Evolutionary conservation across 345 rosid species (phyloP), one percentile per base, ranked within the genome.

Genomic region (Lumnitzera racemosa): DNA sequence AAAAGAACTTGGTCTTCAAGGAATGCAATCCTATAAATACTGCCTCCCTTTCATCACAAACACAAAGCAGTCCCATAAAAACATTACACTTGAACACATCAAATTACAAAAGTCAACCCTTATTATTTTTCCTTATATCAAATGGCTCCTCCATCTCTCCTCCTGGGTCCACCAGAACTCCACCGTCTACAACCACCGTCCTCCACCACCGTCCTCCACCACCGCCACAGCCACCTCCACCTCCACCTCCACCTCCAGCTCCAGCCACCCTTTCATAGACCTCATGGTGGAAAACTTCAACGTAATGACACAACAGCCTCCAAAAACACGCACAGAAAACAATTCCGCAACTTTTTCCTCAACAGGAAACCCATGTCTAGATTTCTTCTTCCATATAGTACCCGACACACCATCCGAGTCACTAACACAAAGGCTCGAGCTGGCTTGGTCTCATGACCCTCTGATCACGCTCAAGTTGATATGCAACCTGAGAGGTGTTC

Each of bases 401-500:
- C 96, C 90, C 2, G 23, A 54, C 50, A 76, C 86, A 3, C 81
- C 80, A 0, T 49, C 78, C 4, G 46, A 65, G 5, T 50, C 73
- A 8, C 2, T 84, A 9, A 59, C 48, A 10, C 16, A 72, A 15
- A 53, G 74, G 3, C 78, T 86, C 20, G 5, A 3, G 0, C 31
- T 47, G 5, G 76, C 94, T 1, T 86, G 94, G 96, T 52, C 41
- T 24, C 76, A 73, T 36, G 31, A 86, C 49, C 73, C 90, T 23
- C 63, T 81, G 49, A 80, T 76, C 36, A 67, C 91, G 1, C 84
- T 81, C 51, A 81, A 83, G 49, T 80, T 83, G 20, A 70, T 86
- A n/a, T 83, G 83, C 49, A 80, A 86, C 58, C 80, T 89, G 10
- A 75, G 89, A 2, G 90, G 94, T 13, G 83, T 89, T 1, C 84